Evolutionary conservation across 148 eudicot genomes (phyloP).

Genomic region (Dysphania ambrosioides): DNA sequence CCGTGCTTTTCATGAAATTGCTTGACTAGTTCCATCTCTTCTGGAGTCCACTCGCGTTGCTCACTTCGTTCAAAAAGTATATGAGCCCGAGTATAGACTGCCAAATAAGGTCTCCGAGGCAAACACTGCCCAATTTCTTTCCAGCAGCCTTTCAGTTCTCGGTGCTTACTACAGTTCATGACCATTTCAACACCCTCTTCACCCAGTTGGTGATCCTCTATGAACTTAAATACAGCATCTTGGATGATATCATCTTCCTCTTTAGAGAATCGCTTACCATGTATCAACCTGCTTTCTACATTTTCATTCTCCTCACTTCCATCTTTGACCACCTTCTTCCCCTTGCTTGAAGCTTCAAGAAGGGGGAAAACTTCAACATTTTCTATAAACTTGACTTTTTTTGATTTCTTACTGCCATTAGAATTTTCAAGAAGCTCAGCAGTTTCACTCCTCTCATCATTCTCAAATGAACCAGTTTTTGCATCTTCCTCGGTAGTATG

Average conservation of each 20-base stretch:
- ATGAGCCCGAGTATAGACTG: slow-evolving; percentile 35
- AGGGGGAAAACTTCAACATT: slow-evolving; percentile 28
- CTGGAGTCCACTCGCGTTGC: slow-evolving; percentile 30
- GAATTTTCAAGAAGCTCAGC: slow-evolving; percentile 6
- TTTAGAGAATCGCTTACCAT: slow-evolving; percentile 37
- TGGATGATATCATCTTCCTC: slow-evolving; percentile 41
- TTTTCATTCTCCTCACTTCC: background rate
- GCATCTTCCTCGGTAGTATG: background rate
- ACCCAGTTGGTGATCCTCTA: slow-evolving; percentile 33
- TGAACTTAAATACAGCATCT: slow-evolving; percentile 33
- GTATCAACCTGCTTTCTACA: slow-evolving; percentile 22
- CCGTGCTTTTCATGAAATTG: slow-evolving; percentile 28
- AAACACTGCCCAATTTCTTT: slow-evolving; percentile 29
- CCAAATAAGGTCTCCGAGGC: slow-evolving; percentile 29
- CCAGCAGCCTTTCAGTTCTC: slow-evolving; percentile 37
- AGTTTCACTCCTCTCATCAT: slow-evolving; percentile 4
- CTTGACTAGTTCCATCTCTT: slow-evolving; percentile 30
- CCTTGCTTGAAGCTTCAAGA: slow-evolving; percentile 10
- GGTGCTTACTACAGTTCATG: slow-evolving; percentile 23
- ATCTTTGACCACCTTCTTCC: slow-evolving; percentile 6
- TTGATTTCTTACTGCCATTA: slow-evolving; percentile 18
- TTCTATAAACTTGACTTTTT: slow-evolving; percentile 31
- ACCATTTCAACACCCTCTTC: slow-evolving; percentile 40
- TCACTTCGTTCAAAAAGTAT: slow-evolving; percentile 35
- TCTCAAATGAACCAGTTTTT: background rate